Percentiles rank a stretch among this genome's conserved stretches.
Conservation (phyloP, 2,329 filamentous ascomycete species). For the Trichoderma gracile region DNA sequence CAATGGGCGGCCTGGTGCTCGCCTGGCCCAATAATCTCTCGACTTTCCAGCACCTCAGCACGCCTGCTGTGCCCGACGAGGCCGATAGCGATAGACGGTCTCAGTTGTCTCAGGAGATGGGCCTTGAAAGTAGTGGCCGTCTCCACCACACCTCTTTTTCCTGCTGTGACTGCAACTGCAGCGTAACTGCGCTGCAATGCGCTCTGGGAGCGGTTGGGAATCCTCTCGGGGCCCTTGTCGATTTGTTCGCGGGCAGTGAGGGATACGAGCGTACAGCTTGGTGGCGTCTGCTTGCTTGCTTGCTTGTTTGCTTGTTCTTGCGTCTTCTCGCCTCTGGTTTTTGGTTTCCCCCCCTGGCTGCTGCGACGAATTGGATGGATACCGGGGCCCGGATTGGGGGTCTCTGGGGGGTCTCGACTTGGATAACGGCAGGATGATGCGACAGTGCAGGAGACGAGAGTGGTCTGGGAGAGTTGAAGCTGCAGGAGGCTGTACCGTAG, state of each 20-base stretch:
- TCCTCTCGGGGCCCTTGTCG: not conserved
- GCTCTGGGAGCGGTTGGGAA: not conserved
- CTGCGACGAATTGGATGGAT: conserved; percentile 24
- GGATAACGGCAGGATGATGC: conserved; percentile 17
- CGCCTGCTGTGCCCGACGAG: conserved; percentile 13
- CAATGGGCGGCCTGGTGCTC: not conserved
- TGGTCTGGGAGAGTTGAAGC: not conserved
- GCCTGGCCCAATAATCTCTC: conserved; percentile 4
- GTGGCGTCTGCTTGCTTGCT: not conserved
- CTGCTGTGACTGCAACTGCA: not conserved
- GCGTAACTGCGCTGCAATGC: conserved; percentile 8
- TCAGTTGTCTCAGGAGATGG: conserved; percentile 17
- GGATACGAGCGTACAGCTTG: not conserved
- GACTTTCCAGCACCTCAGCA: not conserved
- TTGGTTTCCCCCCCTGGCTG: conserved; percentile 8
- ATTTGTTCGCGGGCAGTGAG: not conserved
- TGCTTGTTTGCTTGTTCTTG: not conserved
- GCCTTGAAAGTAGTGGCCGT: conserved; percentile 2
- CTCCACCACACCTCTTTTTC: conserved; percentile 23
- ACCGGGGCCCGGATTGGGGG: conserved; percentile 18
- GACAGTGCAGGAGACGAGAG: not conserved
- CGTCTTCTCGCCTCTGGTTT: not conserved
- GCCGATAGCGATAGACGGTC: conserved; percentile 6
- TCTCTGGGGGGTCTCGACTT: conserved; percentile 4
- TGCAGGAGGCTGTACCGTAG: not conserved